Base-by-base conservation (phyloP, 805 yeast genomes). In the Hanseniaspora singularis region DNA sequence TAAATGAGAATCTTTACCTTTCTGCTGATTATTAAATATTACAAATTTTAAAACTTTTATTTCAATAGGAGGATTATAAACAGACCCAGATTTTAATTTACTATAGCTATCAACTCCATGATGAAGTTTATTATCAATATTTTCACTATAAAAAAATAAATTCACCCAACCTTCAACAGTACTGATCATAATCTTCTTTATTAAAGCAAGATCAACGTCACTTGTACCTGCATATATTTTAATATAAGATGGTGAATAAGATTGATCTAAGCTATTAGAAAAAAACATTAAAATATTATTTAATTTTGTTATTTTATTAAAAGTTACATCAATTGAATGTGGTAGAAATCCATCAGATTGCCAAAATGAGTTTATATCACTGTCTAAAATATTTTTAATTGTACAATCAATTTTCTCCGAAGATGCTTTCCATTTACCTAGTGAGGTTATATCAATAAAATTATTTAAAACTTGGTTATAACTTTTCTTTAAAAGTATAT, bases 321-420 rank as follows among this genome's bases (percentile, higher is more conserved):
- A 92, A 56, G 77, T 87, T 1, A 86, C 73, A 39, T 82, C 82
- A 5, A 92, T 66, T 23, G 66, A 68, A 63, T 92, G 99, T 0
- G 97, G 98, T 54, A 81, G 85, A 11, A 73, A 70, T 0, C 96
- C 98, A 58, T 92, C 98, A 38, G 94, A 81, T 62, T 92, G 98
- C 99, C 99, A 92, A 60, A 70, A 89, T 1, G 77, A 64, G 24
- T 71, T 69, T 0, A 89, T 82, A 3, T 77, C 70, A 54, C 81
- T 87, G 43, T 83, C 84, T 26, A 92, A 65, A 6, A 89, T 67
- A 54, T 79, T 79, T n/a, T 65, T 65, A 18, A 85, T 70, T 0
- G 92, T 92, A 54, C 68, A 77, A 0, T 86, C 92, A 9, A 71
- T 71, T 55, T 88, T 89, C 55, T 48, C 64, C 0, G 95, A 81